Evolutionary conservation across 116 monocot species (phyloP), one percentile per base, ranked within the genome.

Genomic region (Papilionanthe hybrid): DNA sequence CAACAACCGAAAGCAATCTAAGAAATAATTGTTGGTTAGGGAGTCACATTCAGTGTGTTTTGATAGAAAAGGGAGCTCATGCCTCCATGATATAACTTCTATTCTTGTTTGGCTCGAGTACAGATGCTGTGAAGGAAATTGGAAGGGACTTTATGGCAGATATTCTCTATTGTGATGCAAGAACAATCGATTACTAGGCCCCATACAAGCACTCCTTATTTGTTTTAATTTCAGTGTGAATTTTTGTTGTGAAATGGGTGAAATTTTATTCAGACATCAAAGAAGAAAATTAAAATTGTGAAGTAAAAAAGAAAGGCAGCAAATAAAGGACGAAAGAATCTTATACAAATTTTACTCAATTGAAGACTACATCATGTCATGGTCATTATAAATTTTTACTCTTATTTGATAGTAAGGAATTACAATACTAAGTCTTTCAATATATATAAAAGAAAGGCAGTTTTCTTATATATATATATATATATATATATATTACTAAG

Each of bases 21-120:
- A 41, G 37, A 41, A 73, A 73, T 43, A 43, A 42, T 32, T 44
- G 73, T 43, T 41, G 73, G 73, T 73, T 73, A 73, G 73, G 44
- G 41, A 43, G 73, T 73, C 73, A 73, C 43, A 32, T 8, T 73
- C 73, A 42, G 5, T 73, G 43, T 73, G 20, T 19, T n/a, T 73
- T 73, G 73, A 71, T 71, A 43, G 43, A 22, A 73, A 43, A 12
- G 73, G n/a, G 41, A 20, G 44, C 43, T 20, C 43, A 32, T 73
- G 28, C 73, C 18, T 73, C 43, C n/a, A 20, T 28, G 5, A 43
- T 53, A 53, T 44, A 20, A 37, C 41, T 73, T 73, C 20, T 32
- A 63, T 42, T 43, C 73, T 73, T 19, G 43, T 73, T 73, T 73
- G 73, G 42, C n/a, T 41, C 4, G n/a, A 73, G 20, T 73, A 73